Base-by-base conservation (phyloP, 352 stramenopile genomes). In the Achlya hypogyna region DNA sequence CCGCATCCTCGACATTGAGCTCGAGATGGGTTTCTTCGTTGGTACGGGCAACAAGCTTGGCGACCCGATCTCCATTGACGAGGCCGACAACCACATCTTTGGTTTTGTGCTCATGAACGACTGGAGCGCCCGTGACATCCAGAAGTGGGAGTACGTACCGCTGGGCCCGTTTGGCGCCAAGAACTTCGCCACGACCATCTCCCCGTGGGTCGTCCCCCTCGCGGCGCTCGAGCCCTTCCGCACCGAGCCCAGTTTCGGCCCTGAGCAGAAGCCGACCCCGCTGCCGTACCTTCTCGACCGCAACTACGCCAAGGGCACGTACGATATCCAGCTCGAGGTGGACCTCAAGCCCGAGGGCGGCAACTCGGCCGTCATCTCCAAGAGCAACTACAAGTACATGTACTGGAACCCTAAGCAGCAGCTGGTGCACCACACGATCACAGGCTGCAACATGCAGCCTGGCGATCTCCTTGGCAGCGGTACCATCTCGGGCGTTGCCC, bases 361-460 rank as follows among this genome's bases (percentile, higher is more conserved):
- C 28, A 71, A 73, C 16, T 54, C 83, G 56, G 69, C 78, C 35
- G 69, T 74, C 53, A 83, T 98, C 74, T 97, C 84, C 51, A 84
- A 78, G 49, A 98, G 90, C 74, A 98, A 98, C 86, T 95, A 98
- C 65, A 83, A 77, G 59, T 89, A 98, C 81, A 88, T 98, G 78
- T 98, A 98, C 78, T 99, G 96, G 96, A 98, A 96, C 72, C 96
- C 96, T 67, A 95, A 97, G 74, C 96, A 98, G 78, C 90, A 97
- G 76, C 78, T 99, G 62, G 93, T 96, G 51, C 96, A 99, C 78
- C 96, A 99, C 82, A 96, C 92, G 20, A 86, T 98, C 28, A 98
- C 94, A 34, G 96, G 96, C n/a, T 98, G 94, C 81, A 93, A 96
- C 66, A 98, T 99, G 90, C 84, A 91, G 62, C 79, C 94, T 25